Conservation (phyloP, 805 yeast species). For the Metschnikowia santaceciliae region DNA sequence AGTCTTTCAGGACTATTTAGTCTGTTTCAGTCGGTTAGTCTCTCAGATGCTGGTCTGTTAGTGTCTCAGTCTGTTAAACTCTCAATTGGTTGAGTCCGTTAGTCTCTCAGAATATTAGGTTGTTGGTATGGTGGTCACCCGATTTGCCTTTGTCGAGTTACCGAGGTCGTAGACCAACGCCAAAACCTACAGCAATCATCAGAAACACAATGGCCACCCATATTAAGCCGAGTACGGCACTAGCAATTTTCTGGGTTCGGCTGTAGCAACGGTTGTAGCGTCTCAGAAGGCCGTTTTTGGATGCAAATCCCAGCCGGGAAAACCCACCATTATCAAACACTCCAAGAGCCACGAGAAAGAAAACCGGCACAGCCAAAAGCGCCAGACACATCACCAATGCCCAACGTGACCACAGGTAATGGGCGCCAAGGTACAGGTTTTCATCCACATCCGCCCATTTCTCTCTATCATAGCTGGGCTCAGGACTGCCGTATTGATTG, state of each 20-base stretch:
- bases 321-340: conserved; percentile 29
- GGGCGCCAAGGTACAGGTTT: background rate
- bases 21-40: no score
- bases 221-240: conserved; percentile 28
- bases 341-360: conserved; percentile 33
- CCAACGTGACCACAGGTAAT: conserved; percentile 20
- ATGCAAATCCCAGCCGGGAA: conserved; percentile 8
- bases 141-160: no score
- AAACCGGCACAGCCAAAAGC: conserved; percentile 36
- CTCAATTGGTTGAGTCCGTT: no score
- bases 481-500: background rate
- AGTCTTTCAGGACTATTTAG: no score
- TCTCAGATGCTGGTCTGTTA: no score
- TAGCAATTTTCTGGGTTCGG: conserved; percentile 27
- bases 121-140: no score
- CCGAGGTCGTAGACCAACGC: conserved; percentile 20
- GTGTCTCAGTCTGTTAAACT: no score
- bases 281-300: conserved; percentile 9
- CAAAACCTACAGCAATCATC: conserved; percentile 40
- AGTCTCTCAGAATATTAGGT: no score
- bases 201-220: conserved; percentile 34
- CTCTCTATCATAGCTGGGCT: background rate
- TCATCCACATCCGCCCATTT: background rate
- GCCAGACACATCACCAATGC: conserved; percentile 28
- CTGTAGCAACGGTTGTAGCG: conserved; percentile 13